Evolutionary conservation across 257 asterid genomes (phyloP).

Genomic region (Nicotiana tomentosiformis): DNA sequence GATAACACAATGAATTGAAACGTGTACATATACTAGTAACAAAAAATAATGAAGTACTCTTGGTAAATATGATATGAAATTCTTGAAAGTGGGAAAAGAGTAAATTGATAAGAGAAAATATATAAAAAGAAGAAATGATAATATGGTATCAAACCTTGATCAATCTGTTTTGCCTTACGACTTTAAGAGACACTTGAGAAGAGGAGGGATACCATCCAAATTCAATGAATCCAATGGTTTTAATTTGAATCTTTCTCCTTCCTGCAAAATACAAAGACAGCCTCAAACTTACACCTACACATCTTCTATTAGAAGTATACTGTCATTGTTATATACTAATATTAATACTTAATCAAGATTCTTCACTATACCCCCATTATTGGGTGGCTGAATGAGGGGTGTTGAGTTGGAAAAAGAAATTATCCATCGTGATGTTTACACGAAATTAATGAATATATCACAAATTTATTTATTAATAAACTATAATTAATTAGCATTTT

Average conservation of each 20-base stretch:
- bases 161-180: not conserved
- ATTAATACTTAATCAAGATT: too few species aligned
- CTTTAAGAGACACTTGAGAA: not conserved
- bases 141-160: not conserved
- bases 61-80: not conserved
- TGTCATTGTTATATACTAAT: too few species aligned
- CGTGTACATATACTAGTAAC: too few species aligned
- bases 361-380: too few species aligned
- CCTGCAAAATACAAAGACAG: not conserved
- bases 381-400: too few species aligned
- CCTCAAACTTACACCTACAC: not conserved
- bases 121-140: not conserved
- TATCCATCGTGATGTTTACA: too few species aligned
- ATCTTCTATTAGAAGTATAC: not conserved
- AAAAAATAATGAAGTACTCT: not conserved
- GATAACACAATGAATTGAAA: too few species aligned
- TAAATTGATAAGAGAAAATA: not conserved
- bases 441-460: too few species aligned
- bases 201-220: constrained; percentile 8
- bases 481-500: too few species aligned
- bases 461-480: too few species aligned
- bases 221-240: constrained; percentile 16
- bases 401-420: too few species aligned
- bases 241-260: constrained; percentile 3
- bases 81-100: not conserved